Percentiles rank a stretch among this genome's conserved stretches.
phyloP scores from a whole-genome alignment of 345 rosid species.

The Ceriops tagal region DNA sequence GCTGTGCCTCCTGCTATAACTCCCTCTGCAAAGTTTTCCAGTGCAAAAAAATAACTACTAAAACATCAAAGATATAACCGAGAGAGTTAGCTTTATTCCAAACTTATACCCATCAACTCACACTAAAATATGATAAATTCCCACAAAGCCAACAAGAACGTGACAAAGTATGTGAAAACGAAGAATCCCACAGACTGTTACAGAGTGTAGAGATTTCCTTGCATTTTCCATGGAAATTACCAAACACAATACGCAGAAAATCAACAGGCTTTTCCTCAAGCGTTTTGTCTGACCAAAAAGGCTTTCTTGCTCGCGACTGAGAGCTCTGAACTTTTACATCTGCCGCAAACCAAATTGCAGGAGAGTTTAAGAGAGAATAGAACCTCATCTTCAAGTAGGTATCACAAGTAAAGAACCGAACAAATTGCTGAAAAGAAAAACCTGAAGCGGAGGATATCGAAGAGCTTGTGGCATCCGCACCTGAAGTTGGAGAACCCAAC shows the following conservation, averaged over 20 bases:
- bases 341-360: constrained; percentile 34
- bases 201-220: neutral
- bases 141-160: too few species aligned
- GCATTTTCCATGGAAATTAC: constrained; percentile 23
- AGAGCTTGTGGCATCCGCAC: constrained; percentile 28
- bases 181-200: too few species aligned
- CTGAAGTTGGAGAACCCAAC: constrained; percentile 37
- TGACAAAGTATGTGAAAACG: neutral
- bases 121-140: too few species aligned
- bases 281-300: constrained; percentile 56
- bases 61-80: neutral
- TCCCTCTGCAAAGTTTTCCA: constrained; percentile 61
- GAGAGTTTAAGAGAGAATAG: neutral
- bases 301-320: constrained; percentile 41
- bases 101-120: too few species aligned
- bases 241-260: constrained; percentile 65
- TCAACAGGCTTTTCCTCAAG: constrained; percentile 64
- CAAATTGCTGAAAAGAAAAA: neutral
- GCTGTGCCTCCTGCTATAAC: constrained; percentile 91
- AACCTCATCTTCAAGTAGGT: neutral
- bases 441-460: constrained; percentile 25
- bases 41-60: neutral
- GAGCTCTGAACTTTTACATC: constrained; percentile 35
- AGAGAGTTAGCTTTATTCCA: too few species aligned
- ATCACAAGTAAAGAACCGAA: neutral